A percentile compares a stretch with the other conserved stretches of the same genome.
Conservation (phyloP, 257 asterid genomes). For the Nyctanthes arbortristis region DNA sequence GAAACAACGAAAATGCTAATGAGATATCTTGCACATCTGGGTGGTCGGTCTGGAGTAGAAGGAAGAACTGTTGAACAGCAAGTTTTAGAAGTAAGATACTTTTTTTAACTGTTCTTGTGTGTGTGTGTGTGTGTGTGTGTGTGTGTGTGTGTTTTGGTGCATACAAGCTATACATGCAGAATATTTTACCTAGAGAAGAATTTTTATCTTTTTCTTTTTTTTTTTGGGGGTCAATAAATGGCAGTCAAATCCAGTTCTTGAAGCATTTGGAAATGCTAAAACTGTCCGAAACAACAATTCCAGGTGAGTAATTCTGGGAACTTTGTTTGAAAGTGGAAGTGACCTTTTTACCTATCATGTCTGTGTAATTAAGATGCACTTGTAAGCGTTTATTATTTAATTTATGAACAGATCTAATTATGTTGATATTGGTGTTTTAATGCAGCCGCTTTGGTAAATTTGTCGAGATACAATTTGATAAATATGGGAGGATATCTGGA, state of each 20-base stretch:
- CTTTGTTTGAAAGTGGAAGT: slow-evolving; percentile 16
- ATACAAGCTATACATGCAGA: neutral
- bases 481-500: slow-evolving; percentile 97
- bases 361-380: slow-evolving; percentile 11
- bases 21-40: slow-evolving; percentile 96
- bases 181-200: slow-evolving; percentile 18
- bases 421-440: slow-evolving; percentile 19
- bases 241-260: slow-evolving; percentile 98
- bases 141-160: neutral
- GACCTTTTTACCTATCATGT: slow-evolving; percentile 8
- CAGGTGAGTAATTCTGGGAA: slow-evolving; percentile 53
- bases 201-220: slow-evolving; percentile 18
- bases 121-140: no score
- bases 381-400: neutral
- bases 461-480: slow-evolving; percentile 98
- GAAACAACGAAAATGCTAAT: slow-evolving; percentile 98
- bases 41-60: slow-evolving; percentile 98
- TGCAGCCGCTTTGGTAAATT: slow-evolving; percentile 98
- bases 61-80: slow-evolving; percentile 99
- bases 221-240: slow-evolving; percentile 31
- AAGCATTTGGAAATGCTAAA: slow-evolving; percentile 99
- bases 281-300: slow-evolving; percentile 95
- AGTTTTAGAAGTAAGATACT: slow-evolving; percentile 92
- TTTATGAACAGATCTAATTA: slow-evolving; percentile 6
- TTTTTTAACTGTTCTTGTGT: no score